Base-by-base conservation (phyloP, 2,329 filamentous ascomycete species). In the Sclerotinia sclerotiorum region DNA sequence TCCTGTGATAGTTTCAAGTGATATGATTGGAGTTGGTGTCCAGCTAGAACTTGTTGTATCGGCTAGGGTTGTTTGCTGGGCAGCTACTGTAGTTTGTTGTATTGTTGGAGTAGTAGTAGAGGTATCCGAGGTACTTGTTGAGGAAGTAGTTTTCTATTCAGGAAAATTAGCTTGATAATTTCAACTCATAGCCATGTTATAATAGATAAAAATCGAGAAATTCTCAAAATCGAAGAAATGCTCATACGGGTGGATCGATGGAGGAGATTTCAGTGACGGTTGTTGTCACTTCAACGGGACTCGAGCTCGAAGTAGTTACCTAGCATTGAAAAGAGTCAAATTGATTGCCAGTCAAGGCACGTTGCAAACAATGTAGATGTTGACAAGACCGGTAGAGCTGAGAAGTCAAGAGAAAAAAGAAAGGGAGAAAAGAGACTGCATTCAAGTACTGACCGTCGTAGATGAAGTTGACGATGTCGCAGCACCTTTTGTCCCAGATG, bases 1-100 rank as follows among this genome's bases (percentile, higher is more conserved):
- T 24, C 86, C 85, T 13, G 85, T 88, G 13, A 88, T 81, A 0
- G 87, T 89, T 73, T 83, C 79, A 2, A 86, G 73, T 10, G 78
- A 80, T 17, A 74, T 73, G 24, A 76, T 76, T 11, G 79, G 80
- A 13, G 77, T 78, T 27, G 79, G 74, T 27, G 78, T 74, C 77
- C 75, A 78, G n/a, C 74, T 74, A 21, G 74, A 72, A 58, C 71
- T 73, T 52, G 69, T 72, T 54, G 71, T 72, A 24, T 24, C 46
- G 6, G 64, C 58, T 19, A 68, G 58, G 13, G 67, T 68, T 15
- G 69, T 32, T n/a, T 55, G 52, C 21, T 67, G 57, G 15, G 63
- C 62, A 2, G 55, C 52, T 11, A 68, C 10, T 32, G 67, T 68
- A 2, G 69, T 52, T 49, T 57, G 49, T n/a, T 39, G 11, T 49